Evolutionary conservation across 805 yeast species (phyloP).

Genomic region (Cyberlindnera lachancei): DNA sequence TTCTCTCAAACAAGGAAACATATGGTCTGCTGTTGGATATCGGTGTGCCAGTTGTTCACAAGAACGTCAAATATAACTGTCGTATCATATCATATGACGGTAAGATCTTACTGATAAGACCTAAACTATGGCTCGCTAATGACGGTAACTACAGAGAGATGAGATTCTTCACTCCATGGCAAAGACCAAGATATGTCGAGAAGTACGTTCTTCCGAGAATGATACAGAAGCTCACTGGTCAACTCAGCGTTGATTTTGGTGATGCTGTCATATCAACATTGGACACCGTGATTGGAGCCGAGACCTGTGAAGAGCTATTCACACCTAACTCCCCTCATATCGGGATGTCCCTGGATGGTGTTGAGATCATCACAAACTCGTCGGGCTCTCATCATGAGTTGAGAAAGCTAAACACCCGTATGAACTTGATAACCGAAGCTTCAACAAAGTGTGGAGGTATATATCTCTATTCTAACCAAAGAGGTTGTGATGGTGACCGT

Average conservation of each 20-base stretch:
- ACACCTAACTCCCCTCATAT: conserved; percentile 96
- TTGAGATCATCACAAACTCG: conserved; percentile 93
- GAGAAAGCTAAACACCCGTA: conserved; percentile 77
- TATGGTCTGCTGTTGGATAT: conserved; percentile 77
- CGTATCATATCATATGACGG: conserved; percentile 78
- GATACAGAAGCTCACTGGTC: conserved; percentile 61
- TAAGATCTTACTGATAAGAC: conserved; percentile 76
- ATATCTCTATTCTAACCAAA: conserved; percentile 87
- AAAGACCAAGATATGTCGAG: conserved; percentile 69
- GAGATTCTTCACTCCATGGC: conserved; percentile 97
- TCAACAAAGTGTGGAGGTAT: conserved; percentile 96
- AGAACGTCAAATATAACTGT: conserved; percentile 85
- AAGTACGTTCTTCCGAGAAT: conserved; percentile 61
- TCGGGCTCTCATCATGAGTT: conserved; percentile 98
- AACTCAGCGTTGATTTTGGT: conserved; percentile 69
- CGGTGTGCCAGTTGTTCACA: conserved; percentile 91
- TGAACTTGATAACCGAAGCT: conserved; percentile 83
- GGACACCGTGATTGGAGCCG: conserved; percentile 92
- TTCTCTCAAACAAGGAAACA: conserved; percentile 59
- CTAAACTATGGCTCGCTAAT: conserved; percentile 88
- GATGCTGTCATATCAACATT: conserved; percentile 81
- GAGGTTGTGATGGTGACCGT: conserved; percentile 98
- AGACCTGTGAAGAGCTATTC: conserved; percentile 95
- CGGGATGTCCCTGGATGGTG: conserved; percentile 87
- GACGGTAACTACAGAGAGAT: conserved; percentile 98